Evolutionary conservation across 164 flowering plant species (phyloP), one percentile per base, ranked within the genome.

Genomic region (Vitis riparia): DNA sequence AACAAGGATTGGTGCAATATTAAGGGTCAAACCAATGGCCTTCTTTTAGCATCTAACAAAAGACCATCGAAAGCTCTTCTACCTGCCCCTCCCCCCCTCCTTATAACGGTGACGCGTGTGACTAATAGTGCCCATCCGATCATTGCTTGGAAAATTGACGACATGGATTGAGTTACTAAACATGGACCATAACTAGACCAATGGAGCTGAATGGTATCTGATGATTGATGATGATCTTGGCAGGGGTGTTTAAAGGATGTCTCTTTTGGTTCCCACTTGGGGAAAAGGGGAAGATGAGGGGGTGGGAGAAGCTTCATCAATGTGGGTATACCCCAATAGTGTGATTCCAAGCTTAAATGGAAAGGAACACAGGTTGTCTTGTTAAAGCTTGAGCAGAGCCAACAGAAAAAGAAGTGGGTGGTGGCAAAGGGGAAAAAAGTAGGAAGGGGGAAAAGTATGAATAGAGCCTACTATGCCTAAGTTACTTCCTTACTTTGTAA

Each of bases 261-360:
- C 66, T 47, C 73, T 68, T 66, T 65, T 59, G 56, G 29, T 15
- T 78, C 49, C 30, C 67, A 62, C 57, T 60, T 52, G 32, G 55
- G 58, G 58, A 49, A 68, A 68, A 64, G 47, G 71, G 17, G 56
- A 17, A 60, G 16, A 59, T 49, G n/a, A 50, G 55, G 51, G 56
- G 47, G 15, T n/a, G 37, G 49, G 52, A 30, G 55, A 55, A 66
- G 65, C 51, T 55, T 64, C 37, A 68, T 66, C 63, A 57, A 61
- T 68, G 65, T 60, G 55, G 56, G 50, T 56, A 53, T 15, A 11
- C 4, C 66, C 57, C 7, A 59, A 55, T 52, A 56, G 47, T 71
- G 61, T 68, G 72, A 79, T 73, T 68, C 75, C 75, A 69, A 76
- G 71, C 77, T 79, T 76, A 64, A 59, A 56, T 64, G 60, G 71